A percentile compares a stretch with the other conserved stretches of the same genome.
Conservation (phyloP, 106 monocot genomes). For the Platanthera zijinensis region DNA sequence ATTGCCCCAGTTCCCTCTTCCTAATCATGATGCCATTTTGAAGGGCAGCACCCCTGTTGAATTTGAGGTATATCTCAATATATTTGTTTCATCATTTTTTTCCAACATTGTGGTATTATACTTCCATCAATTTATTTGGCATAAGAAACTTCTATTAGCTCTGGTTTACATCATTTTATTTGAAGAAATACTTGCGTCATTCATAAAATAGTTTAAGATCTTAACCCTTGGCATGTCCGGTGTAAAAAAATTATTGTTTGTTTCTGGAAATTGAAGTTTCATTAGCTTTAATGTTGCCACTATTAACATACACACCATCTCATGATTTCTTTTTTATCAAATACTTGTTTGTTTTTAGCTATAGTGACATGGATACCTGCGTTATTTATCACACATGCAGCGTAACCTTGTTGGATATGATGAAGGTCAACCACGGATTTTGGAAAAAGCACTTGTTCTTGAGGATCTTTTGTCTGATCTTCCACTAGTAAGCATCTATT, state of each 20-base stretch:
- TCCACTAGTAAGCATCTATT: slow-evolving; percentile 47
- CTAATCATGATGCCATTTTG: slow-evolving; percentile 73
- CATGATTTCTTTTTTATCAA: neutral
- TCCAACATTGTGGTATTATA: neutral
- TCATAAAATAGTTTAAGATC: neutral
- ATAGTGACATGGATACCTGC: neutral
- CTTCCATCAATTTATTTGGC: neutral
- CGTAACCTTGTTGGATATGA: slow-evolving; percentile 83
- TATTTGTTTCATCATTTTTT: neutral
- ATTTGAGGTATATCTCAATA: slow-evolving; percentile 63
- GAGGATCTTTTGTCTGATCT: slow-evolving; percentile 86
- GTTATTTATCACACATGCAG: slow-evolving; percentile 21
- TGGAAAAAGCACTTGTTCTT: slow-evolving; percentile 70
- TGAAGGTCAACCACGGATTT: slow-evolving; percentile 33
- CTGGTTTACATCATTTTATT: neutral
- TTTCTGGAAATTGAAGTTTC: neutral
- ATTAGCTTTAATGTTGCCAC: neutral
- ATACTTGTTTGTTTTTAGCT: slow-evolving; percentile 2
- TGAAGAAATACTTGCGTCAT: neutral
- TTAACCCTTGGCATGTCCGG: neutral
- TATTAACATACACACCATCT: neutral
- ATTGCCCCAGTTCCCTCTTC: slow-evolving; percentile 87
- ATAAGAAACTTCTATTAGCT: neutral
- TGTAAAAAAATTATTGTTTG: neutral
- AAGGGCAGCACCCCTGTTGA: slow-evolving; percentile 54